Base-by-base conservation (phyloP, 176 grass and related monocot genomes). In the Pontederia paniculata region DNA sequence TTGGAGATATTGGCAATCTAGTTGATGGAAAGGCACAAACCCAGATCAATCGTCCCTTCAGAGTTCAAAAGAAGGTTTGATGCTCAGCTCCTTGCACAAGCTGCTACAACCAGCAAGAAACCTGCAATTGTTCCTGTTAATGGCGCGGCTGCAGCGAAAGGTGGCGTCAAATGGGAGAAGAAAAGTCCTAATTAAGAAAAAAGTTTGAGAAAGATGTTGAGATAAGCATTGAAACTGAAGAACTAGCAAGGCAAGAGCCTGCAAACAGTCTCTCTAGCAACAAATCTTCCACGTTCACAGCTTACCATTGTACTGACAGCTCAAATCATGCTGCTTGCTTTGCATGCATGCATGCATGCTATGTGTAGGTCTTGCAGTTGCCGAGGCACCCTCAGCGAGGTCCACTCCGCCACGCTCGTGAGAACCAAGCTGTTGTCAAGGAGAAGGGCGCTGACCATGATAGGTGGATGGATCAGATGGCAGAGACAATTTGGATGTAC, bases 241-340 rank as follows among this genome's bases (percentile, higher is more conserved):
- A 54, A 25, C 66, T 42, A 64, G 65, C 12, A 44, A 57, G 53
- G 61, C 52, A 75, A 37, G 28, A 54, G 11, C 49, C 70, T 47
- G 58, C 54, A 23, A 88, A 62, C 48, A 19, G 42, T 44, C 70
- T 71, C 54, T 78, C 73, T 16, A 66, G 73, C 28, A 60, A 59
- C 21, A 80, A 28, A 49, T 49, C 28, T 43, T 74, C 80, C 2
- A 83, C 46, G 75, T 96, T 37, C 69, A 84, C 47, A 86, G 18
- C 77, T 97, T 5, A 90, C 79, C 21, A 81, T 74, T 2, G 83
- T 97, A 45, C 86, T 97, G 23, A 67, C 82, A 10, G 91, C 86
- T 21, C 86, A 86, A 52, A 90, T n/a, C n/a, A n/a, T n/a, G n/a
- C n/a, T n/a, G n/a, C n/a, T n/a, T n/a, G n/a, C n/a, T n/a, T n/a